phyloP scores from a whole-genome alignment of 352 stramenopile genomes.

The Pythium brachiatum region DNA sequence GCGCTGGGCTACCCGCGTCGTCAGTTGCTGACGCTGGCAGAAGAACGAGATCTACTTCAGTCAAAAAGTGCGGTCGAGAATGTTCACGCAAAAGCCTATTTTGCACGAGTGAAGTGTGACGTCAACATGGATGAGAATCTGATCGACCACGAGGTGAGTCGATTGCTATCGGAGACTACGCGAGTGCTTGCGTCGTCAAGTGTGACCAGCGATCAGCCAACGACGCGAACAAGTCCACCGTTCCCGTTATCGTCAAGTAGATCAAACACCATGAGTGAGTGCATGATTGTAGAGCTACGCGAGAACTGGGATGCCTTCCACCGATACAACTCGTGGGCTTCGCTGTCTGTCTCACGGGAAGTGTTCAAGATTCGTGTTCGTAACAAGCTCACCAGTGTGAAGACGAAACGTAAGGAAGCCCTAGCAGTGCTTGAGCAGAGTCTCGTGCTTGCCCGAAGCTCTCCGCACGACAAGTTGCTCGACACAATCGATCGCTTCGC shows the following conservation, averaged over 20 bases:
- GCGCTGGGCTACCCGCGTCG: background rate
- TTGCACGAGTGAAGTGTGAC: too few species aligned
- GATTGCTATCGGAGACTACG: background rate
- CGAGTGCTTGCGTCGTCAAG: background rate
- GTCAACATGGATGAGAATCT: background rate
- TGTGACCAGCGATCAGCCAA: background rate
- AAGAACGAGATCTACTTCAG: slow-evolving; percentile 1
- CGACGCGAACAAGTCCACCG: background rate
- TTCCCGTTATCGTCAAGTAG: slow-evolving; percentile 27
- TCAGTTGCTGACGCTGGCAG: slow-evolving; percentile 3
- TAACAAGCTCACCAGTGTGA: background rate
- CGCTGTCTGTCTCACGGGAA: background rate
- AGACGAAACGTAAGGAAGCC: background rate
- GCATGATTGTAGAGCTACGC: slow-evolving; percentile 41
- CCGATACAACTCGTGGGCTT: slow-evolving; percentile 11
- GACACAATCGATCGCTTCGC: slow-evolving; percentile 25
- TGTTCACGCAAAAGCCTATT: background rate
- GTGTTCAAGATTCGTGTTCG: background rate
- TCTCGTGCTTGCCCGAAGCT: background rate
- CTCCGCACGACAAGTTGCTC: slow-evolving; percentile 22
- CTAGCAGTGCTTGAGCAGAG: background rate
- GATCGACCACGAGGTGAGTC: background rate
- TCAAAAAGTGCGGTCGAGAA: background rate
- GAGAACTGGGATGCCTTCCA: slow-evolving; percentile 44
- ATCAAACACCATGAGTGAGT: slow-evolving; percentile 29